Percentiles rank a stretch among this genome's conserved stretches.
phyloP scores from a whole-genome alignment of 148 eudicot genomes.

The Linanthus parryae region DNA sequence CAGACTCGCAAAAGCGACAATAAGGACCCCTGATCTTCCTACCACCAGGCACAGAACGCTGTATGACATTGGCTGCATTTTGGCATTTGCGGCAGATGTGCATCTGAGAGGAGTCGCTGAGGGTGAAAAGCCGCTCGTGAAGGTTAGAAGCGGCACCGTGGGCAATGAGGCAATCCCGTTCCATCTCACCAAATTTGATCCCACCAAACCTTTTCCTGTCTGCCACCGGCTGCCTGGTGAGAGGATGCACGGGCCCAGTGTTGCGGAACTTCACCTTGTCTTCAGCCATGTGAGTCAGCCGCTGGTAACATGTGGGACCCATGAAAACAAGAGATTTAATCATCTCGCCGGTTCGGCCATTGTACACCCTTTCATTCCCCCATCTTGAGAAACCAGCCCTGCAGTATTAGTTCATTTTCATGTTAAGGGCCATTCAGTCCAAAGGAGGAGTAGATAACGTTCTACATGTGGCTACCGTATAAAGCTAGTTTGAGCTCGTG shows the following conservation, averaged over 20 bases:
- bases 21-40: constrained; percentile 78
- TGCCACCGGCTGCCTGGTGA: constrained; percentile 91
- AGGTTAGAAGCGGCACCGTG: constrained; percentile 92
- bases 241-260: constrained; percentile 92
- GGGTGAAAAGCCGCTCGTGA: constrained; percentile 93
- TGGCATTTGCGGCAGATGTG: constrained; percentile 70
- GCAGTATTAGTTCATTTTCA: too few species aligned
- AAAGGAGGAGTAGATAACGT: too few species aligned
- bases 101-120: constrained; percentile 85
- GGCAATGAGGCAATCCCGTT: constrained; percentile 88
- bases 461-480: too few species aligned
- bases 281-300: constrained; percentile 85
- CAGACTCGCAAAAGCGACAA: constrained; percentile 73
- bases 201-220: constrained; percentile 95
- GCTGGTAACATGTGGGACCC: constrained; percentile 91
- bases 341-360: constrained; percentile 85
- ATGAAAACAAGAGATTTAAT: constrained; percentile 63
- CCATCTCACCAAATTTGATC: constrained; percentile 96
- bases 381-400: constrained; percentile 92
- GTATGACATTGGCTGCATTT: constrained; percentile 66
- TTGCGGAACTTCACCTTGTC: constrained; percentile 96
- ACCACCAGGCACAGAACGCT: constrained; percentile 56
- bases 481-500: too few species aligned
- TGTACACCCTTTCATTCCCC: constrained; percentile 82
- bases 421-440: too few species aligned